phyloP scores from a whole-genome alignment of 164 flowering plant genomes.

The Magnolia changhungtana region DNA sequence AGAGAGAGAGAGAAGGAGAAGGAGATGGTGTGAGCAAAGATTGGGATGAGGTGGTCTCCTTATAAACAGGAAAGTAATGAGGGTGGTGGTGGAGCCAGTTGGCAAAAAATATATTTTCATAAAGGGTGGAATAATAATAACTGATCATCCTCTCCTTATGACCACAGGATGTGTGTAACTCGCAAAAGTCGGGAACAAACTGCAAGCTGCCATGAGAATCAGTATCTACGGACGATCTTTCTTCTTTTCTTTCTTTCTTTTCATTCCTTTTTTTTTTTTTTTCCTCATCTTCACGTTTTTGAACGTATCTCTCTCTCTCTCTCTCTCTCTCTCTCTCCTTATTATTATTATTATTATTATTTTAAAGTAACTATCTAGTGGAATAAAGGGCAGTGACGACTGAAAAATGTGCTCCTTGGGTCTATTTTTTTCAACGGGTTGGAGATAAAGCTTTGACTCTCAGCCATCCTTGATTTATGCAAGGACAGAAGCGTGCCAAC shows the following conservation, averaged over 20 bases:
- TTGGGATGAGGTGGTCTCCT: conserved; percentile 23
- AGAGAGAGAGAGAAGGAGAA: neutral
- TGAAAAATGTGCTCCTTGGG: neutral
- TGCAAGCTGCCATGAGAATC: conserved; percentile 22
- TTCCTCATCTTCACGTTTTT: conserved; percentile 9
- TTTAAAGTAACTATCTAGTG: conserved; percentile 16
- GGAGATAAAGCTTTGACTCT: neutral
- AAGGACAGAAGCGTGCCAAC: neutral
- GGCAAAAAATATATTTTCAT: conserved; percentile 37
- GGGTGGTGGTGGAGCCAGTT: conserved; percentile 36
- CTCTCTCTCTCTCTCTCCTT: too few species aligned
- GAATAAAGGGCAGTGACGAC: conserved; percentile 10
- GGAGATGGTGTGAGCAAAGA: conserved; percentile 24
- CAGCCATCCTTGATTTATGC: too few species aligned
- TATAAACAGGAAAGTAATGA: conserved; percentile 36
- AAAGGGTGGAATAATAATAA: conserved; percentile 11
- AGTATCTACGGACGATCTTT: conserved; percentile 17
- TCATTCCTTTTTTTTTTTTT: neutral
- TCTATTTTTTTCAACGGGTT: neutral
- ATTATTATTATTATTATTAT: neutral
- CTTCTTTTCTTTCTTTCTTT: neutral
- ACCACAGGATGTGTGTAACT: conserved; percentile 17
- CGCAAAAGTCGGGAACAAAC: neutral
- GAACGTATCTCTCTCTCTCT: conserved; percentile 13
- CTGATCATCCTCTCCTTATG: conserved; percentile 25